These are phyloP conservation scores for Saturnispora besseyi DNA, from an alignment of 805 yeast genomes.

Conservation along the genomic window DNA sequence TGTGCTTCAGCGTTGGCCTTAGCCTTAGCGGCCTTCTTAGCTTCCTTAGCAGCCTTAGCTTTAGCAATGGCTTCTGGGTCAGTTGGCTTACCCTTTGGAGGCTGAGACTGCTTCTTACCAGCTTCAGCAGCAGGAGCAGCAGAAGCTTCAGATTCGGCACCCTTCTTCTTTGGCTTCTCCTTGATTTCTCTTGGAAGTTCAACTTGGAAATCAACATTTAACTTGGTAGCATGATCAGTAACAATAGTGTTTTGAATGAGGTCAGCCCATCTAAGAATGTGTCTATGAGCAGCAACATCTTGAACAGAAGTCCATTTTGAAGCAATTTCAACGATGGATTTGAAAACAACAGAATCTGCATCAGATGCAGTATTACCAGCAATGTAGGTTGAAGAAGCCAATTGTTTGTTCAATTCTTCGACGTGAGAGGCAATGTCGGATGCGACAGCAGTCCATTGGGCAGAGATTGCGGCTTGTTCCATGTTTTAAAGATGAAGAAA, in stretches of 20 bases:
- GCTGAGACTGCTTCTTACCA: slow-evolving; percentile 9
- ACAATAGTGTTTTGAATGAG: slow-evolving; percentile 58
- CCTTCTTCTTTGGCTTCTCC: slow-evolving; percentile 30
- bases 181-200: slow-evolving; percentile 52
- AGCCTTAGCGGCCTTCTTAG: slow-evolving; percentile 36
- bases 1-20: slow-evolving; percentile 49
- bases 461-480: slow-evolving; percentile 47
- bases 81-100: slow-evolving; percentile 19
- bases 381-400: slow-evolving; percentile 64
- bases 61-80: slow-evolving; percentile 27
- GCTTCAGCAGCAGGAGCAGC: slow-evolving; percentile 13
- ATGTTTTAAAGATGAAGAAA: background rate
- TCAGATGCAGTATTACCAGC: slow-evolving; percentile 58
- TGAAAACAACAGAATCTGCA: slow-evolving; percentile 66
- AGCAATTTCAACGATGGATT: slow-evolving; percentile 53
- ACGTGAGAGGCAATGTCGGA: slow-evolving; percentile 37
- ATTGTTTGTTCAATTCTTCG: slow-evolving; percentile 54
- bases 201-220: slow-evolving; percentile 49
- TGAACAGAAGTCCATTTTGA: slow-evolving; percentile 44
- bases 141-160: slow-evolving; percentile 16
- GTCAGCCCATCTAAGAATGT: slow-evolving; percentile 88
- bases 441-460: slow-evolving; percentile 77
- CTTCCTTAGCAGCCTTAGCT: slow-evolving; percentile 31
- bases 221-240: slow-evolving; percentile 35
- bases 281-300: slow-evolving; percentile 61